Base-by-base conservation (phyloP, 805 yeast species). In the Millerago galiae region DNA sequence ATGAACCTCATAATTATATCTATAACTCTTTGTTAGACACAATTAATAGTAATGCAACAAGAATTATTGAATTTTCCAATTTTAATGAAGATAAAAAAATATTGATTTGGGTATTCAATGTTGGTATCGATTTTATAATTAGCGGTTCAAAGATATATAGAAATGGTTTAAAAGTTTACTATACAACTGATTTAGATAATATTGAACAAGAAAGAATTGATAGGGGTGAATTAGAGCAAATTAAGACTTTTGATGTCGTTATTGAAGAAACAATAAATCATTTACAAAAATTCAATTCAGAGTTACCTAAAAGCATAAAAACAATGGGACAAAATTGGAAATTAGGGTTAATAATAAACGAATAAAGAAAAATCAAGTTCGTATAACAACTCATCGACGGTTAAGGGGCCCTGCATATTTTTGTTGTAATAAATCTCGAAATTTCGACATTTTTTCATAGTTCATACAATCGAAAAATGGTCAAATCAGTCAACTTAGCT, bases 401-500 rank as follows among this genome's bases (percentile, higher is more conserved):
- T 21, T 21, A 21, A 10, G 28, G 9, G 9, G 28, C 28, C 5
- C 28, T 26, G 28, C 10, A 26, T 7, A 7, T 11, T 26, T 26
- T 11, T 8, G 28, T 10, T 26, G 13, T 4, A 10, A 26, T 11
- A 26, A 26, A 26, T 10, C 9, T 26, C 4, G 10, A 26, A 30
- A 15, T 30, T 30, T 30, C 18, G 33, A 30, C 33, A 14, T 14
- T 13, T 30, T 30, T 8, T 4, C 5, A 26, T 11, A 10, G 5
- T 26, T 11, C 4, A 26, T 8, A 26, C 13, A 8, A 26, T 10
- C 13, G 4, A 17, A 27, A 35, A 42, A 76, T 75, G 81, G 55
- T 68, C 41, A 74, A 70, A 52, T 58, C 74, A 46, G 83, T 81
- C 40, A 82, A 83, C 57, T 65, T 83, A 51, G 90, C 89, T 29